These are phyloP conservation scores for Fusarium duplospermum DNA, from an alignment of 2,329 filamentous ascomycete genomes.

Conservation along the genomic window DNA sequence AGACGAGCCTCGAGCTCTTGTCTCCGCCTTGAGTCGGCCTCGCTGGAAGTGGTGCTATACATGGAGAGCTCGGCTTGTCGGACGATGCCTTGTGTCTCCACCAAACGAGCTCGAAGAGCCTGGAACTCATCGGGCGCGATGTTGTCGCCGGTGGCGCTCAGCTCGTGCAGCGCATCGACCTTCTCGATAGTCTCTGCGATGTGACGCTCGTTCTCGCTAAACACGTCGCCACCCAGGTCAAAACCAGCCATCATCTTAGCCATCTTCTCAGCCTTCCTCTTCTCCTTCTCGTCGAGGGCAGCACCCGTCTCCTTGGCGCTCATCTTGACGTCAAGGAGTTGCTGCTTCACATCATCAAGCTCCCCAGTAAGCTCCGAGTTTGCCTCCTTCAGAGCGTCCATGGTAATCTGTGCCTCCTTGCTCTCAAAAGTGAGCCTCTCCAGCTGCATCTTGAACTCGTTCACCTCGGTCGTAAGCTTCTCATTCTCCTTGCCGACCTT, in stretches of 20 bases:
- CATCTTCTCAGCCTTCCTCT: conserved; percentile 99
- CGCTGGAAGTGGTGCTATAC: conserved; percentile 74
- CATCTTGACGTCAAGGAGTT: conserved; percentile 96
- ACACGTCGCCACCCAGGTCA: conserved; percentile 90
- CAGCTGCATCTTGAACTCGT: conserved; percentile 95
- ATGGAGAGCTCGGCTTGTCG: conserved; percentile 91
- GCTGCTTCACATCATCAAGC: conserved; percentile 94
- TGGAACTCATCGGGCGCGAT: conserved; percentile 85
- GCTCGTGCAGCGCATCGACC: conserved; percentile 81
- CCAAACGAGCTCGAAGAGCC: conserved; percentile 79
- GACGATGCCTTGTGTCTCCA: conserved; percentile 92
- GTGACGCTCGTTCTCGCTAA: conserved; percentile 90
- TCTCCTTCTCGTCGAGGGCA: conserved; percentile 95
- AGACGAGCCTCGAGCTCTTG: conserved; percentile 83
- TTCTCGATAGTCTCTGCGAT: conserved; percentile 87
- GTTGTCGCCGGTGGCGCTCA: conserved; percentile 80
- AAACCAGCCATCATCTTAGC: conserved; percentile 99
- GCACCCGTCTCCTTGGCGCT: conserved; percentile 93
- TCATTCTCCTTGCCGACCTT: conserved; percentile 92
- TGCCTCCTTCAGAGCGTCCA: conserved; percentile 96
- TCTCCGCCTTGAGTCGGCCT: conserved; percentile 75
- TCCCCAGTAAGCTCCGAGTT: conserved; percentile 93
- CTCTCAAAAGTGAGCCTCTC: conserved; percentile 96
- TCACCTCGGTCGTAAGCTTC: conserved; percentile 83
- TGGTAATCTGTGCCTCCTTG: conserved; percentile 96